Evolutionary conservation across 345 rosid species (phyloP).

Genomic region (Bruguiera gymnorhiza): DNA sequence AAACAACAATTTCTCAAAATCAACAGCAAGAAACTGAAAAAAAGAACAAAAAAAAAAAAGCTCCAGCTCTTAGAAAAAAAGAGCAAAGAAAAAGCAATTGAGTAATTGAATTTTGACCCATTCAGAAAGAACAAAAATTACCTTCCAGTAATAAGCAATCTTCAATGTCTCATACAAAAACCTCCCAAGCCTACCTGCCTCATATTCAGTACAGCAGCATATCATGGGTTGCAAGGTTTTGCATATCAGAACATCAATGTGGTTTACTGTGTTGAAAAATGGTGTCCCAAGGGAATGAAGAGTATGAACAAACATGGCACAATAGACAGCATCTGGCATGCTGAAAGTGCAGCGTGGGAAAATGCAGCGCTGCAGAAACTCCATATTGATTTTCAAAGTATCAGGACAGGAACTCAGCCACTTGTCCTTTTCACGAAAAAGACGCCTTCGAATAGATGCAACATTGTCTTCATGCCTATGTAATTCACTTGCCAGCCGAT

Average conservation of each 20-base stretch:
- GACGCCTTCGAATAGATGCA: conserved; percentile 83
- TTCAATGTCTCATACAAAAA: conserved; percentile 89
- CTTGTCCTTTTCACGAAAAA: conserved; percentile 88
- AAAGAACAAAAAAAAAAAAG: background rate
- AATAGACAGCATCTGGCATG: conserved; percentile 98
- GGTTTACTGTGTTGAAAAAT: conserved; percentile 96
- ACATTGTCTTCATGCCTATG: conserved; percentile 91
- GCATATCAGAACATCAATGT: conserved; percentile 95
- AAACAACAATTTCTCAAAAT: conserved; percentile 20
- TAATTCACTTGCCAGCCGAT: conserved; percentile 81
- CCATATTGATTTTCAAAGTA: conserved; percentile 97
- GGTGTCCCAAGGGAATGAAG: conserved; percentile 99
- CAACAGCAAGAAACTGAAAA: conserved; percentile 3
- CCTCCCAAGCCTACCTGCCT: conserved; percentile 94
- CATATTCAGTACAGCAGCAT: conserved; percentile 99
- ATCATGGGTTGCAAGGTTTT: conserved; percentile 99
- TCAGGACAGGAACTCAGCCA: conserved; percentile 99
- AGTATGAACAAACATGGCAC: conserved; percentile 96
- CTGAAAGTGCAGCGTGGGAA: conserved; percentile 99
- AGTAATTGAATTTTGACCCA: background rate
- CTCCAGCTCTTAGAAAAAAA: conserved; percentile 1
- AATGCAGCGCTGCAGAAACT: conserved; percentile 97
- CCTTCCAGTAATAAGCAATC: conserved; percentile 99
- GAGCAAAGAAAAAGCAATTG: conserved; percentile 1
- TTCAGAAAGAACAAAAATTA: conserved; percentile 16